These are phyloP conservation scores for Scytalidium sp. DNA, from an alignment of 2,329 filamentous ascomycete species.

Conservation along the genomic window DNA sequence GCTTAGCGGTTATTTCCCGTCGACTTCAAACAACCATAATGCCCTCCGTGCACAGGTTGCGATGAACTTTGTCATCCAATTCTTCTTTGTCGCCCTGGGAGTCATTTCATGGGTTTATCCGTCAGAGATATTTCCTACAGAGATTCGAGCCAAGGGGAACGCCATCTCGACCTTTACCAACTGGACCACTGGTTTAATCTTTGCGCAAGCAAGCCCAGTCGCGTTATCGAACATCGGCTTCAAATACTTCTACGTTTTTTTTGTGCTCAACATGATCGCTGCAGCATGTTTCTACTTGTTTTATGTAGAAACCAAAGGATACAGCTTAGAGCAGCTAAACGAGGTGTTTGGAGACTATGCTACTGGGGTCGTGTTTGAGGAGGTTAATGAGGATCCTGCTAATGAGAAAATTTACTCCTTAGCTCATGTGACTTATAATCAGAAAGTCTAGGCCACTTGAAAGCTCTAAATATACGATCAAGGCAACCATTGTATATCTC, in stretches of 20 bases:
- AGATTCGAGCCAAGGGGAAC: conserved; percentile 59
- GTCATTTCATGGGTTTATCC: conserved; percentile 57
- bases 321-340: conserved; percentile 34
- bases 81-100: conserved; percentile 48
- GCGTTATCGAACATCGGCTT: conserved; percentile 52
- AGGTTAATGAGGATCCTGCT: too few species aligned
- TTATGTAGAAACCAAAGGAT: conserved; percentile 29
- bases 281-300: conserved; percentile 32
- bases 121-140: conserved; percentile 57
- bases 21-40: conserved; percentile 40
- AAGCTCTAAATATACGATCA: too few species aligned
- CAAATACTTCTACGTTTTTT: conserved; percentile 48
- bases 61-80: conserved; percentile 46
- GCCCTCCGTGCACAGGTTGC: conserved; percentile 52
- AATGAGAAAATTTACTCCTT: too few species aligned
- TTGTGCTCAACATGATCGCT: conserved; percentile 44
- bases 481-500: too few species aligned
- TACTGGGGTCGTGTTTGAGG: too few species aligned
- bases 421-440: too few species aligned
- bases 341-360: conserved; percentile 31
- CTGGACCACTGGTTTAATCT: conserved; percentile 56
- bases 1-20: too few species aligned
- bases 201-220: conserved; percentile 51
- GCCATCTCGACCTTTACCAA: conserved; percentile 55
- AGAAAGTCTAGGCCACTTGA: too few species aligned